Evolutionary conservation across 441 rosid genomes (phyloP), one percentile per base, ranked within the genome.

Genomic region (Kokia cookei): DNA sequence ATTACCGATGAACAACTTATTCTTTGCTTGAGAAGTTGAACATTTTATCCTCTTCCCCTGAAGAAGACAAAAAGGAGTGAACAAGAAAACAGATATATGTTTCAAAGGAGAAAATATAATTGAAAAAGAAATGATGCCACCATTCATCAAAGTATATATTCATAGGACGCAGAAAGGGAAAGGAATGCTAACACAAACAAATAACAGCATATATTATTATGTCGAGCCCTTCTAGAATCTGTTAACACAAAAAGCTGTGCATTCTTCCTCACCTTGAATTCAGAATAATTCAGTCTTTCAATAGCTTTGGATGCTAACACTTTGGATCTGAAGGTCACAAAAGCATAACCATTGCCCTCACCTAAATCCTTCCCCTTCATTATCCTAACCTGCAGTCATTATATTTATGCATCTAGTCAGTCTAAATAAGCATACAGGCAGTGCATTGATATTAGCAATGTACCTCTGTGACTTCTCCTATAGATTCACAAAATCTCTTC

Each of bases 1-100:
- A 77, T 96, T 93, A 73, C 99, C 97, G 69, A 96, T 85, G 85
- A 96, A 96, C 78, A 96, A 74, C 64, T 91, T 87, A 79, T 93
- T 91, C 84, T 93, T 96, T 65, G 96, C 95, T 83, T 93, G 99
- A 70, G 98, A 87, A 59, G 99, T 86, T 22, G 99, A 96, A 73
- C 98, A 93, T 78, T 85, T 93, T 78, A 96, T 79, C 79, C 78
- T 91, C 59, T 77, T 93, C 22, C 96, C 96, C 99, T 93, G 76
- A 61, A 51, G 71, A 78, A 75, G 69, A 50, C 29, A 78, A 22
- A 55, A 55, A 2, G 35, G 17, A 42, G 37, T 42, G 66, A 73
- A 73, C 42, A 76, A 43, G 35, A 67, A 73, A 78, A 53, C 70
- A 51, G 67, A 24, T 51, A 80, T 73, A 26, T 5, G 50, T 54